These are phyloP conservation scores for Podospora pseudopauciseta DNA, from an alignment of 495 filamentous ascomycete genomes.

Conservation along the genomic window DNA sequence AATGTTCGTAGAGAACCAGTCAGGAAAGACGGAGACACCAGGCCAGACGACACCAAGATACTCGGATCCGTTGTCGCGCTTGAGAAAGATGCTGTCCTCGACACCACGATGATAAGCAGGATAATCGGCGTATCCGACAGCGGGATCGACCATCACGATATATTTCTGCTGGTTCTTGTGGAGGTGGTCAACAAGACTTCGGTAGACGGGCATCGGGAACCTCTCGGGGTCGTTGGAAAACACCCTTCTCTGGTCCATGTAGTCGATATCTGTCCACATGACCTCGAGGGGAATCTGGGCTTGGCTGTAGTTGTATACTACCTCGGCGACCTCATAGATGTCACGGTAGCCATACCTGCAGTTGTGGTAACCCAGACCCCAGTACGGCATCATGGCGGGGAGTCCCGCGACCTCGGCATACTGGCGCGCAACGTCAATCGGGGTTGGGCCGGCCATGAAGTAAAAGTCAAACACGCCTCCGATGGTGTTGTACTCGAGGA, in stretches of 20 bases:
- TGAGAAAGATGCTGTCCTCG: slow-evolving; percentile 61
- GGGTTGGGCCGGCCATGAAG: slow-evolving; percentile 71
- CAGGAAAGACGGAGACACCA: slow-evolving; percentile 73
- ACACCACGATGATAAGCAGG: slow-evolving; percentile 60
- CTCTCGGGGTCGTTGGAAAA: slow-evolving; percentile 73
- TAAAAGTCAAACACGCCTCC: slow-evolving; percentile 83
- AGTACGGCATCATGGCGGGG: slow-evolving; percentile 80
- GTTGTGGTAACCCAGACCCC: slow-evolving; percentile 79
- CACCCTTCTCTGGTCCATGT: slow-evolving; percentile 65
- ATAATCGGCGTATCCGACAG: slow-evolving; percentile 68
- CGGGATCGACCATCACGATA: slow-evolving; percentile 85
- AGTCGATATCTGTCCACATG: slow-evolving; percentile 88
- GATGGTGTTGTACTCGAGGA: slow-evolving; percentile 79
- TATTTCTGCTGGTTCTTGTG: slow-evolving; percentile 75
- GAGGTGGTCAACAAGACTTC: slow-evolving; percentile 65
- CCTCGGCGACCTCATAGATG: slow-evolving; percentile 73
- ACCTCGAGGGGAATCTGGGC: slow-evolving; percentile 79
- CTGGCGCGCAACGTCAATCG: slow-evolving; percentile 67
- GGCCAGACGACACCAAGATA: slow-evolving; percentile 85
- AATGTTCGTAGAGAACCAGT: slow-evolving; percentile 73
- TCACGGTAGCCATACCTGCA: slow-evolving; percentile 80
- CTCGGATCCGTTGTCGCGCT: slow-evolving; percentile 58
- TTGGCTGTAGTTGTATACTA: slow-evolving; percentile 71
- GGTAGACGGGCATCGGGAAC: slow-evolving; percentile 65
- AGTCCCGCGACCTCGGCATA: slow-evolving; percentile 68